Evolutionary conservation across 805 yeast genomes (phyloP).

Genomic region (Wickerhamomyces ciferrii): DNA sequence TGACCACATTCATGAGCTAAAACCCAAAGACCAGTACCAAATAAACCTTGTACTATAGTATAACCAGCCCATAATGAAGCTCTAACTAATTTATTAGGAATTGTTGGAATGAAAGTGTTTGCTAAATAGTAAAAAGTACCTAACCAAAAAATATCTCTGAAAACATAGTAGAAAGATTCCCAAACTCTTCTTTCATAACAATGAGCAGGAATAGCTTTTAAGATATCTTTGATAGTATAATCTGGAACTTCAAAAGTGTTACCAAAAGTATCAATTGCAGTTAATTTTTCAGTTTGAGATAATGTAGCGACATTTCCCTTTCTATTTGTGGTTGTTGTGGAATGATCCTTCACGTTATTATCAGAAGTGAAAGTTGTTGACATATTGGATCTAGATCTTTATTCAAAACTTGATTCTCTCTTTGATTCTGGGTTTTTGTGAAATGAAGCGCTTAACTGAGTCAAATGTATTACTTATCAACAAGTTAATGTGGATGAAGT

Average conservation of each 20-base stretch:
- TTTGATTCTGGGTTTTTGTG: neutral
- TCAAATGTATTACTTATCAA: too few species aligned
- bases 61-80: constrained; percentile 36
- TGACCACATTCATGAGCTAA: constrained; percentile 65
- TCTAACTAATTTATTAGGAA: constrained; percentile 28
- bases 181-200: constrained; percentile 51
- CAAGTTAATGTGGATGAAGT: neutral
- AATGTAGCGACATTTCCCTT: constrained; percentile 17
- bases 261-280: constrained; percentile 47
- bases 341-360: neutral
- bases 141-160: constrained; percentile 46
- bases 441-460: neutral
- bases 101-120: constrained; percentile 35
- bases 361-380: constrained; percentile 1
- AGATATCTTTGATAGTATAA: constrained; percentile 51
- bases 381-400: neutral
- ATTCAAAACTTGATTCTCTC: neutral
- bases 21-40: constrained; percentile 57
- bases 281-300: constrained; percentile 13
- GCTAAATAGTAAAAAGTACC: constrained; percentile 36
- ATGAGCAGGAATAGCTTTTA: constrained; percentile 54
- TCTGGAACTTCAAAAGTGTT: constrained; percentile 56
- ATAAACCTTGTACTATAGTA: constrained; percentile 37
- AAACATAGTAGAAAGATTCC: constrained; percentile 46
- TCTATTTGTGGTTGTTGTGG: neutral